A percentile compares a stretch with the other conserved stretches of the same genome.
Evolutionary conservation across 257 asterid species (phyloP).

Genomic region (Solanum sejunctum): DNA sequence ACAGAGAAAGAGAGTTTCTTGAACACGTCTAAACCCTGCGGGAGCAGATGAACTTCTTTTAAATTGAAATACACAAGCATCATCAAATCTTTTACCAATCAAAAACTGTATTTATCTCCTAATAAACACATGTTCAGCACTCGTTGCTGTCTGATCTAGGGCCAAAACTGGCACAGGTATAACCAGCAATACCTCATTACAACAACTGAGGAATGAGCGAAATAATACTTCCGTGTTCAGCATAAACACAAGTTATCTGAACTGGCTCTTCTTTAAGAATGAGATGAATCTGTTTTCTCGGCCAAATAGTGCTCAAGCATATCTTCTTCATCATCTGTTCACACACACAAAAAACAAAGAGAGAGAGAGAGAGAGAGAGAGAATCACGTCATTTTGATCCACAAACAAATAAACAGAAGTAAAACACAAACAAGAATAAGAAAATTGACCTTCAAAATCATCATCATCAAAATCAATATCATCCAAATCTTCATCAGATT

Average conservation of each 20-base stretch:
- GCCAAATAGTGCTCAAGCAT: slow-evolving; percentile 96
- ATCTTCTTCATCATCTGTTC: slow-evolving; percentile 82
- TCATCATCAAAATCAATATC: slow-evolving; percentile 87
- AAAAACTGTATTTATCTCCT: background rate
- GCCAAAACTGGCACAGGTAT: slow-evolving; percentile 1
- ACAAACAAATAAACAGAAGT: background rate
- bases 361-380: too few species aligned
- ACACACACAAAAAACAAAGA: background rate
- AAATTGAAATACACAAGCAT: background rate
- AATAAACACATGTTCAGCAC: background rate
- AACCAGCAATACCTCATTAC: background rate
- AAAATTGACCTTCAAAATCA: slow-evolving; percentile 62
- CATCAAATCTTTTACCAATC: background rate
- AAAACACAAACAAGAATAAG: background rate
- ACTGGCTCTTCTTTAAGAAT: slow-evolving; percentile 17
- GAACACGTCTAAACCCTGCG: background rate
- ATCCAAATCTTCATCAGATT: slow-evolving; percentile 61
- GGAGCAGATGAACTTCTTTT: background rate
- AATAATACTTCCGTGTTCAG: background rate
- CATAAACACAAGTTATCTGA: background rate
- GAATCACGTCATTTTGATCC: background rate
- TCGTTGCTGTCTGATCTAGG: background rate
- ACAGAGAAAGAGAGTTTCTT: background rate
- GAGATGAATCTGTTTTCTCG: slow-evolving; percentile 41
- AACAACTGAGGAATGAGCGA: background rate